Evolutionary conservation across 2,329 filamentous ascomycete genomes (phyloP).

Genomic region (Ophiostoma triangulosporum): DNA sequence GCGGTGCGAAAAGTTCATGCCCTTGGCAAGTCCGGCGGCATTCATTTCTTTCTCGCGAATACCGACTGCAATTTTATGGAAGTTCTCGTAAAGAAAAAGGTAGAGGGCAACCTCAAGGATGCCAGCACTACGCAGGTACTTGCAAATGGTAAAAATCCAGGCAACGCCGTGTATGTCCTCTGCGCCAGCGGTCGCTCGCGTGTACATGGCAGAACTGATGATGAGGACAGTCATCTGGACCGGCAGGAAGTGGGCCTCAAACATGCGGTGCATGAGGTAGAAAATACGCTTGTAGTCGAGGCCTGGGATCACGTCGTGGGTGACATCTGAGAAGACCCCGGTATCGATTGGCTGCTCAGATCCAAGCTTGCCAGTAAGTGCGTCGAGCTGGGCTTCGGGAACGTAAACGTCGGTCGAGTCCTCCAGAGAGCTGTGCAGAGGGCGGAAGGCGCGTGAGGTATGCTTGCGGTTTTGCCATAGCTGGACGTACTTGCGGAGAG

Average conservation of each 20-base stretch:
- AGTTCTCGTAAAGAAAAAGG: constrained; percentile 53
- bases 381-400: constrained; percentile 28
- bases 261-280: constrained; percentile 52
- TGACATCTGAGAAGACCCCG: constrained; percentile 42
- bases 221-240: constrained; percentile 54
- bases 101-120: constrained; percentile 51
- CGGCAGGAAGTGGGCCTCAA: constrained; percentile 60
- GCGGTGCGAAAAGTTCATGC: constrained; percentile 51
- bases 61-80: constrained; percentile 48
- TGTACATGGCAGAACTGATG: constrained; percentile 47
- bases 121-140: constrained; percentile 43
- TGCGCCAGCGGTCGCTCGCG: constrained; percentile 36
- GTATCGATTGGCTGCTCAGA: constrained; percentile 29
- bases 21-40: constrained; percentile 47
- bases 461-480: constrained; percentile 45
- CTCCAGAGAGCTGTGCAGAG: constrained; percentile 37
- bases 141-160: constrained; percentile 48
- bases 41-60: constrained; percentile 53
- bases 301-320: constrained; percentile 34
- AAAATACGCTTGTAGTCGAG: constrained; percentile 43
- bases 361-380: background rate
- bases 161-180: constrained; percentile 38
- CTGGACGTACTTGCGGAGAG: constrained; percentile 42
- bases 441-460: constrained; percentile 40
- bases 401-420: constrained; percentile 34